Evolutionary conservation across 2,329 filamentous ascomycete species (phyloP), one percentile per base, ranked within the genome.

Genomic region (Hypoxylon sp.): DNA sequence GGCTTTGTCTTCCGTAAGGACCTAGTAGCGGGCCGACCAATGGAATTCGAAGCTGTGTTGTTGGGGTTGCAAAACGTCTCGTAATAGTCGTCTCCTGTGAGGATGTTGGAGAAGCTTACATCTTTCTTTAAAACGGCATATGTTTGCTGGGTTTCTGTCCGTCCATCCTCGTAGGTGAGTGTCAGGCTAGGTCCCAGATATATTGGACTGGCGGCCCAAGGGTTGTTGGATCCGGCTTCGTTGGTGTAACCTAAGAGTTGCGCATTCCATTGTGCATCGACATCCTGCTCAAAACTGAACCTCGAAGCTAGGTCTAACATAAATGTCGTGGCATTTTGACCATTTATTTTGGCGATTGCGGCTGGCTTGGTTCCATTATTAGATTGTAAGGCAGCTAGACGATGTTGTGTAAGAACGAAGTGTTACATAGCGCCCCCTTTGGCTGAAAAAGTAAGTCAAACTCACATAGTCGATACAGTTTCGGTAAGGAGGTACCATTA

Each of bases 401-500:
- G 52, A 22, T 19, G 4, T 22, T 71, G 71, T 61, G 44, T 75
- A 37, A 69, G 31, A 39, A 56, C 46, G 44, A 22, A 22, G 17
- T 44, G 24, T 4, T 14, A 9, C 13, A 19, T 10, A 39, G 10
- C 2, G 26, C 29, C n/a, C 13, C 2, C 19, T 2, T 13, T 22
- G 37, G 14, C 42, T 54, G 5, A n/a, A n/a, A n/a, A n/a, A 19
- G 9, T 10, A 24, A 14, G 14, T 74, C 0, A 3, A 60, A 72
- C 79, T 77, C 51, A 83, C 81, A 71, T 63, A 84, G 85, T 19
- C 85, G 81, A 67, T 88, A 91, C 2, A 90, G 80, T 64, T 88
- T 82, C 0, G 90, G 90, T 10, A 88, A 75, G 58, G 85, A 82
- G 17, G 81, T 76, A n/a, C 89, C 89, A 74, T 91, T 88, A 3